Percentiles rank a stretch among this genome's conserved stretches.
Evolutionary conservation across 2,329 filamentous ascomycete genomes (phyloP).

Genomic region (Arthroderma uncinatum): DNA sequence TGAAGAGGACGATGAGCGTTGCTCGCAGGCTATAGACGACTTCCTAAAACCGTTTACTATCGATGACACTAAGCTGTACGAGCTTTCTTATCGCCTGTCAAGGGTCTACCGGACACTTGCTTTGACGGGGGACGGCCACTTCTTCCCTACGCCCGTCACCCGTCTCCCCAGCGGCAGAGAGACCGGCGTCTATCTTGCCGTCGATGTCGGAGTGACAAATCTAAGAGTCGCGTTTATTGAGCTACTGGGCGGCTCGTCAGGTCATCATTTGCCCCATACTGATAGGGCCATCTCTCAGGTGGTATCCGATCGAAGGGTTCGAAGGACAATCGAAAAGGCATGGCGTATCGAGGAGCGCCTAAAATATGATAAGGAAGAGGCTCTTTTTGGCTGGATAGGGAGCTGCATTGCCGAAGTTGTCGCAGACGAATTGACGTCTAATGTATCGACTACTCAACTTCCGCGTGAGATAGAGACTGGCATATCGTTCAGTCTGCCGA

Average conservation of each 20-base stretch:
- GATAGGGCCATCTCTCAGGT: slow-evolving; percentile 18
- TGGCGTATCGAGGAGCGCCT: slow-evolving; percentile 65
- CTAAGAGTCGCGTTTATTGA: slow-evolving; percentile 44
- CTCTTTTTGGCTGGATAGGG: slow-evolving; percentile 65
- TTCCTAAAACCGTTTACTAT: slow-evolving; percentile 10
- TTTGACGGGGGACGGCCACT: slow-evolving; percentile 30
- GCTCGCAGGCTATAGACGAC: slow-evolving; percentile 3
- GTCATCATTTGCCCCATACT: neutral
- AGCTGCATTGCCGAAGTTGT: slow-evolving; percentile 62
- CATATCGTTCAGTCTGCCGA: slow-evolving; percentile 36
- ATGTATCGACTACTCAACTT: slow-evolving; percentile 21
- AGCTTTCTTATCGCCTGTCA: slow-evolving; percentile 28
- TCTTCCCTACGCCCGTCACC: slow-evolving; percentile 34
- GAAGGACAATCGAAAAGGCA: slow-evolving; percentile 53
- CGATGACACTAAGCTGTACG: slow-evolving; percentile 22
- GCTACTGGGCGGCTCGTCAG: slow-evolving; percentile 27
- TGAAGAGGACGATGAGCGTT: neutral
- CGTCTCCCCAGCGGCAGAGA: slow-evolving; percentile 38
- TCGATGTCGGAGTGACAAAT: slow-evolving; percentile 44
- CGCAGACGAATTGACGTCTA: slow-evolving; percentile 33
- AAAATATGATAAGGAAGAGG: slow-evolving; percentile 58
- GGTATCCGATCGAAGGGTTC: slow-evolving; percentile 39
- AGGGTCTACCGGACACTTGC: slow-evolving; percentile 29
- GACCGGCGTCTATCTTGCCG: slow-evolving; percentile 42
- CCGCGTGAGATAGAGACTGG: slow-evolving; percentile 29